Evolutionary conservation across 2,329 filamentous ascomycete species (phyloP), one percentile per base, ranked within the genome.

Genomic region (Ophiocordyceps camponoti-leonardi): DNA sequence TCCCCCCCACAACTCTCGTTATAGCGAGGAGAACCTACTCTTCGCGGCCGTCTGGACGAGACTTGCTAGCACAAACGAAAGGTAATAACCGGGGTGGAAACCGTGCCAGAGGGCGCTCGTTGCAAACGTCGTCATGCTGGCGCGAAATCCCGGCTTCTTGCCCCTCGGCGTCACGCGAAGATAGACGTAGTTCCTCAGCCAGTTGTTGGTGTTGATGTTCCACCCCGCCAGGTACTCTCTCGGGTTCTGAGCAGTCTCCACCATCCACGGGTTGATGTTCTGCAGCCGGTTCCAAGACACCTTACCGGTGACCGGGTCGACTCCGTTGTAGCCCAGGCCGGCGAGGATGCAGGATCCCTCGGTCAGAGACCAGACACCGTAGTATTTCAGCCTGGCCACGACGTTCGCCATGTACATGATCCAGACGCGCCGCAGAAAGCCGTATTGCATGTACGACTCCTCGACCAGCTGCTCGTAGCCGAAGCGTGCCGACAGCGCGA

Each of bases 171-270:
- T 98, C 3, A 98, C 92, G 22, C 92, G 81, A 43, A 98, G 72
- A 59, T 96, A 98, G 53, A 98, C 73, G 58, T 95, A 98, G 62
- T 96, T 94, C 42, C 88, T 78, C 49, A 98, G 68, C 92, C 92
- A 98, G 56, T 86, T 79, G 61, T 95, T 98, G 13, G 92, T 98
- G 64, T 96, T 96, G 68, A 95, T 94, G 62, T 98, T 98, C 92
- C 92, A 98, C 56, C 79, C 83, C 43, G 81, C 90, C 3, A 98
- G 73, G 56, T 92, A 96, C 2, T 78, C 87, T 45, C 90, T 80
- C n/a, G 85, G 84, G 60, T 96, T 98, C 64, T 95, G 88, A 1
- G 90, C 92, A 1, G 78, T 72, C 65, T 98, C 92, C 26, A 98
- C 84, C 2, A 76, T 78, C 72, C 79, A 81, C 0, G 92, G 83